Conservation (phyloP, 306 rosid genomes). For the Cicer arietinum region DNA sequence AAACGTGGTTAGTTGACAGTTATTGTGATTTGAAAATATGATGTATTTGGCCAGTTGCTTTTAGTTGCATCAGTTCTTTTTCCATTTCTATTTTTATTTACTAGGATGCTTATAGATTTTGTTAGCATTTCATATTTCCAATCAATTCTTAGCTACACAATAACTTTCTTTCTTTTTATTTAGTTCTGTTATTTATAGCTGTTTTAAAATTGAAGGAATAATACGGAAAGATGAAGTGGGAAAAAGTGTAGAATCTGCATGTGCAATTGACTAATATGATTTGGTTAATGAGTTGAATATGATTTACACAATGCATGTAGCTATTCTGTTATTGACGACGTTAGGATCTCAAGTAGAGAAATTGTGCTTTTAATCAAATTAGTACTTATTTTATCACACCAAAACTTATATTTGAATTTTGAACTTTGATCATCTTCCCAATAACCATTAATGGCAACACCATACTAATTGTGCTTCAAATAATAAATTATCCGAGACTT, state of each 20-base stretch:
- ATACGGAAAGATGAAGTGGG: not conserved
- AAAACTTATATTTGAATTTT: slow-evolving; percentile 26
- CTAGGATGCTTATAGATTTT: slow-evolving; percentile 25
- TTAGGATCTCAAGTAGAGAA: slow-evolving; percentile 17
- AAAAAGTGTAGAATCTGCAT: slow-evolving; percentile 1
- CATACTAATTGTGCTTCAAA: slow-evolving; percentile 26
- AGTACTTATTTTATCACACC: not conserved
- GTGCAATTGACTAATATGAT: slow-evolving; percentile 9
- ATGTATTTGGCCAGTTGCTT: slow-evolving; percentile 15
- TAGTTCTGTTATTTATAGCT: slow-evolving; percentile 22
- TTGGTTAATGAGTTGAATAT: slow-evolving; percentile 28
- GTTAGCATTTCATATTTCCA: slow-evolving; percentile 31
- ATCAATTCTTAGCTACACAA: slow-evolving; percentile 20
- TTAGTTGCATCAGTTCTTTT: slow-evolving; percentile 34
- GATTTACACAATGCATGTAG: slow-evolving; percentile 26
- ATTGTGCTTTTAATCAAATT: slow-evolving; percentile 10
- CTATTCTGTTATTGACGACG: not conserved
- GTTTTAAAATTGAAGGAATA: slow-evolving; percentile 30
- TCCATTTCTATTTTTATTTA: slow-evolving; percentile 5
- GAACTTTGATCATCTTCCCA: slow-evolving; percentile 5
- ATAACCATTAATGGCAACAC: not conserved
- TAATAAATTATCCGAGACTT: not conserved
- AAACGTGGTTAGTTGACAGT: slow-evolving; percentile 52
- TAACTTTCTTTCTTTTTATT: slow-evolving; percentile 14
- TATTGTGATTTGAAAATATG: slow-evolving; percentile 18